These are phyloP conservation scores for Boletus sp. DNA, from an alignment of 768 basidiomycete species.

Conservation along the genomic window DNA sequence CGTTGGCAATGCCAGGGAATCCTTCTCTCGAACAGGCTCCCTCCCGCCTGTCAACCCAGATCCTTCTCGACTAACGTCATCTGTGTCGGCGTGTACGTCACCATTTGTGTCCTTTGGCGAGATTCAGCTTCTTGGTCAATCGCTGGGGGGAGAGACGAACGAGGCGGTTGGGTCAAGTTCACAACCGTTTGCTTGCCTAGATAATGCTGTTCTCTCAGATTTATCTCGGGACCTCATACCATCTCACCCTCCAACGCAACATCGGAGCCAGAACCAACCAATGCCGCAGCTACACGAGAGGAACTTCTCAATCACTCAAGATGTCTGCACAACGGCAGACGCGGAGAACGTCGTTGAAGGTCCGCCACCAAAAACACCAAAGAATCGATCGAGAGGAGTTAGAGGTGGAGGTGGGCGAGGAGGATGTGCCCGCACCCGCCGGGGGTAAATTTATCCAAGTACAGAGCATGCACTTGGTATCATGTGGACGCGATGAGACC, in stretches of 20 bases:
- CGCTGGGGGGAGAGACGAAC: background rate
- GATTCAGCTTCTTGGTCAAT: background rate
- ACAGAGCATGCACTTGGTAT: background rate
- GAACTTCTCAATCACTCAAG: background rate
- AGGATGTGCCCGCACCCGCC: no score
- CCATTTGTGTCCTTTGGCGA: conserved; percentile 11
- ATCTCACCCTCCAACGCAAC: background rate
- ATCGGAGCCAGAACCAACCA: background rate
- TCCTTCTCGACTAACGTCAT: background rate
- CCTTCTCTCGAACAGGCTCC: background rate
- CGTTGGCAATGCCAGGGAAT: background rate
- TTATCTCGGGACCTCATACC: background rate
- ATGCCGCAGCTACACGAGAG: background rate
- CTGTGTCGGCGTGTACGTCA: conserved; percentile 10
- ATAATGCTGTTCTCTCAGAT: conserved; percentile 11
- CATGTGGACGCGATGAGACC: background rate
- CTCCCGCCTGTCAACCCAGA: background rate
- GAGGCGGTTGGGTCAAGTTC: background rate
- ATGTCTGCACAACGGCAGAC: background rate
- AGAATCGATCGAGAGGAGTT: conserved; percentile 10
- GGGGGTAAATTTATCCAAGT: background rate
- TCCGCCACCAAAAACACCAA: conserved; percentile 11
- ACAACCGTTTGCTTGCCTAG: conserved; percentile 15
- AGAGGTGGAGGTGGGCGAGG: background rate
- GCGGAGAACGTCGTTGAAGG: conserved; percentile 2